These are phyloP conservation scores for Luvunga scandens DNA, from an alignment of 345 rosid genomes.

Conservation along the genomic window DNA sequence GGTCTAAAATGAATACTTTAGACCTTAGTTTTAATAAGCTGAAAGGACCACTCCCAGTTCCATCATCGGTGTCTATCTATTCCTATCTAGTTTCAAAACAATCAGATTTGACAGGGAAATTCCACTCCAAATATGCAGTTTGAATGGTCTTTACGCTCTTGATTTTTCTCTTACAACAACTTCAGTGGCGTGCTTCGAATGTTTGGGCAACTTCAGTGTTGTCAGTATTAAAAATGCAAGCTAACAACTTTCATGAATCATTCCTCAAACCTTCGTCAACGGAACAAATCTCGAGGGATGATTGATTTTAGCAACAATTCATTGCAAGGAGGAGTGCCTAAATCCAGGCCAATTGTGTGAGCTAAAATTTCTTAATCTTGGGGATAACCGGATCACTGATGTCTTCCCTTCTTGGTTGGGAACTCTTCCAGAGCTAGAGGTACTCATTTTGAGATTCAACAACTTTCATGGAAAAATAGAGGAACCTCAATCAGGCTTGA, in stretches of 20 bases:
- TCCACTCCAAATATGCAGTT: too few relatives aligned
- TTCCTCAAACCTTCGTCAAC: background rate
- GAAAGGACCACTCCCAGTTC: too few relatives aligned
- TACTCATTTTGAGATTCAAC: background rate
- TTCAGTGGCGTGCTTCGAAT: constrained; percentile 16
- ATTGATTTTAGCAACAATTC: background rate
- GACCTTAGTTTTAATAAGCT: too few relatives aligned
- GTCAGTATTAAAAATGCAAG: background rate
- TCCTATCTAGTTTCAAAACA: too few relatives aligned
- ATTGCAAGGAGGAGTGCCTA: background rate
- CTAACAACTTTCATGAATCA: background rate
- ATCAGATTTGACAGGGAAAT: too few relatives aligned
- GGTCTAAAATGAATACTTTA: too few relatives aligned
- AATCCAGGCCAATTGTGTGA: background rate
- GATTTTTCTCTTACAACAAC: too few relatives aligned
- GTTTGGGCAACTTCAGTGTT: constrained; percentile 17
- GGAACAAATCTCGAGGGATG: background rate
- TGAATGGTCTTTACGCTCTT: too few relatives aligned
- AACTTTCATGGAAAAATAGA: background rate
- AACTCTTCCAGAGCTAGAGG: background rate
- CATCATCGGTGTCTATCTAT: too few relatives aligned
- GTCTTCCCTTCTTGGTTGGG: constrained; percentile 1
- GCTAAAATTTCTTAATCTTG: background rate
- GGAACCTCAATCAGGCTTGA: background rate
- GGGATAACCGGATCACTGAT: background rate